Percentiles rank a stretch among this genome's conserved stretches.
Conservation (phyloP, 768 basidiomycete genomes). For the Panus rudis region DNA sequence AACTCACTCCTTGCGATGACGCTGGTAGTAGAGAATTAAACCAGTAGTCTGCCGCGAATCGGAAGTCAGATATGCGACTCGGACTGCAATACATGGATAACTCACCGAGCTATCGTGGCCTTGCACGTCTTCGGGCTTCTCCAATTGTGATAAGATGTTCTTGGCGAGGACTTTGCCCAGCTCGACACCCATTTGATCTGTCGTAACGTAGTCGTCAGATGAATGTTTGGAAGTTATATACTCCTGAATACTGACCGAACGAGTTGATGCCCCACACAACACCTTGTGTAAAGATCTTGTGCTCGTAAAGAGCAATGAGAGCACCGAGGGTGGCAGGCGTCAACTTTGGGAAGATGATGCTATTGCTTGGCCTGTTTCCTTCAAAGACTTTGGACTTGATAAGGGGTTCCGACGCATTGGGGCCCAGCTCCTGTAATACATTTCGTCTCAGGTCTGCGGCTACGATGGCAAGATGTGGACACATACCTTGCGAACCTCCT, state of each 20-base stretch:
- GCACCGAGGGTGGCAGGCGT: conserved; percentile 87
- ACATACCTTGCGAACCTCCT: conserved; percentile 52
- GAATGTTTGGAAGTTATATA: background rate
- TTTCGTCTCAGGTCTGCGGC: background rate
- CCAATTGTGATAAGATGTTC: conserved; percentile 87
- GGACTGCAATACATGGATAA: background rate
- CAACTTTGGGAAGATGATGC: conserved; percentile 88
- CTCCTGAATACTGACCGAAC: conserved; percentile 52
- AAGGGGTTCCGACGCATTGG: conserved; percentile 71
- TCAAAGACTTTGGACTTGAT: conserved; percentile 98
- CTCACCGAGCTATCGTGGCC: conserved; percentile 83
- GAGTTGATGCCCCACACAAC: conserved; percentile 99
- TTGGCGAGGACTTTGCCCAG: conserved; percentile 97
- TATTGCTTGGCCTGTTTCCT: conserved; percentile 95
- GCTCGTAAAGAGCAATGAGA: conserved; percentile 88
- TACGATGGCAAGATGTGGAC: background rate
- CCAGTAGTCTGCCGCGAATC: conserved; percentile 68
- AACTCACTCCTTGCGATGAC: conserved; percentile 65
- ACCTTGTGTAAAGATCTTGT: conserved; percentile 99
- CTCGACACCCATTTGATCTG: conserved; percentile 99
- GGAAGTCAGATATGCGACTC: conserved; percentile 2
- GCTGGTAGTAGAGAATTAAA: conserved; percentile 95
- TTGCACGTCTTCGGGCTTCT: conserved; percentile 66
- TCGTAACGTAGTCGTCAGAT: background rate
- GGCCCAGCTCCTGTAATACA: conserved; percentile 42